phyloP scores from a whole-genome alignment of 2,329 filamentous ascomycete genomes.

The Aspergillus carbonarius region DNA sequence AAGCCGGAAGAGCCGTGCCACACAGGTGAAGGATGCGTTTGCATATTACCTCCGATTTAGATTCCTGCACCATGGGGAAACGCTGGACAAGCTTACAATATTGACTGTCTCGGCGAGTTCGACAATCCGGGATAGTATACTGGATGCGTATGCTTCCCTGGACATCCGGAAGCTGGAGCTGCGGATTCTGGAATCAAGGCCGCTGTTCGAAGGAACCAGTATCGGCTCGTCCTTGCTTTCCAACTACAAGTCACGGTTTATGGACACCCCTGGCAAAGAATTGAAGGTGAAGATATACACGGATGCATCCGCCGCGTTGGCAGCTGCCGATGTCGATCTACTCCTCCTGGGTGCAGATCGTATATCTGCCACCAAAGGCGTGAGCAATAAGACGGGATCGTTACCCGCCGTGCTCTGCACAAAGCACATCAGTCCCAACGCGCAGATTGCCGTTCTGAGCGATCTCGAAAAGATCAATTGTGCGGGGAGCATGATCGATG shows the following conservation, averaged over 20 bases:
- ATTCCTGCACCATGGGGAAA: slow-evolving; percentile 9
- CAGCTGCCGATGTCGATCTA: slow-evolving; percentile 54
- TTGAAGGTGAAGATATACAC: slow-evolving; percentile 55
- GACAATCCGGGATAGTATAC: slow-evolving; percentile 55
- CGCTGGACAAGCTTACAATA: slow-evolving; percentile 44
- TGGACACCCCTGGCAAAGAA: slow-evolving; percentile 16
- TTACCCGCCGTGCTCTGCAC: slow-evolving; percentile 59
- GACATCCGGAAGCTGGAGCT: slow-evolving; percentile 50
- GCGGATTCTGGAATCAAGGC: slow-evolving; percentile 65
- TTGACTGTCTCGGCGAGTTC: slow-evolving; percentile 65
- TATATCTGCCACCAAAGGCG: slow-evolving; percentile 57
- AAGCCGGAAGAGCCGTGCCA: slow-evolving; percentile 21
- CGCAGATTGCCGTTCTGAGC: slow-evolving; percentile 56
- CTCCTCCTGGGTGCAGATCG: slow-evolving; percentile 65
- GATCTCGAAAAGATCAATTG: slow-evolving; percentile 63
- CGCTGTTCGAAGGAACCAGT: slow-evolving; percentile 63
- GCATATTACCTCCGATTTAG: slow-evolving; percentile 24
- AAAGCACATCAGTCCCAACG: slow-evolving; percentile 48
- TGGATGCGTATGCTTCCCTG: slow-evolving; percentile 40
- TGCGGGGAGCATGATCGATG: slow-evolving; percentile 48
- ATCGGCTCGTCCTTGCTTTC: slow-evolving; percentile 47
- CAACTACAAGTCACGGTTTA: slow-evolving; percentile 22
- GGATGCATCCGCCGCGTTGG: slow-evolving; percentile 60
- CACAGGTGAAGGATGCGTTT: slow-evolving; percentile 27
- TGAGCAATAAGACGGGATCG: slow-evolving; percentile 68